A percentile compares a stretch with the other conserved stretches of the same genome.
phyloP scores from a whole-genome alignment of 2,329 filamentous ascomycete genomes.

The Fusarium sambucinum region DNA sequence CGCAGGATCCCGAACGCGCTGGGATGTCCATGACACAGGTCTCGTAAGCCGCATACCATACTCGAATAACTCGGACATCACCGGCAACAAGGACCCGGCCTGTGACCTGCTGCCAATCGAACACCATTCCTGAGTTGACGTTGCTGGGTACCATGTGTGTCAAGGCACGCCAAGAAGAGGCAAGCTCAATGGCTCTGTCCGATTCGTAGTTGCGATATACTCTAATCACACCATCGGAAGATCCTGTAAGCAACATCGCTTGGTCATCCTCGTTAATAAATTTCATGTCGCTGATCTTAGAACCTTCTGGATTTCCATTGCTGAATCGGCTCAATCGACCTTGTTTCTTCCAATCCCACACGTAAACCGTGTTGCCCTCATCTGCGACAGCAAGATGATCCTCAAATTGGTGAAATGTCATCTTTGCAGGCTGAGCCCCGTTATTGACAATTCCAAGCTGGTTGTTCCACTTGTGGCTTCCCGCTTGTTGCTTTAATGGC shows the following conservation, averaged over 20 bases:
- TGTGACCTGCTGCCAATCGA: constrained; percentile 99
- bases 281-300: constrained; percentile 91
- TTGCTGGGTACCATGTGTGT: constrained; percentile 95
- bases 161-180: constrained; percentile 90
- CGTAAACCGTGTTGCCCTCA: constrained; percentile 87
- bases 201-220: constrained; percentile 94
- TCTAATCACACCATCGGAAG: constrained; percentile 93
- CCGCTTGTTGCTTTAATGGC: constrained; percentile 89
- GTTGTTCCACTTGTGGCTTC: constrained; percentile 87
- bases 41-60: constrained; percentile 96
- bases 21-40: constrained; percentile 94
- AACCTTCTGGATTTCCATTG: constrained; percentile 92
- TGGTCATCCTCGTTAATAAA: constrained; percentile 99
- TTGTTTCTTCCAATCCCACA: constrained; percentile 93
- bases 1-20: constrained; percentile 92
- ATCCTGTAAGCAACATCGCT: constrained; percentile 92
- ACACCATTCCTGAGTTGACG: constrained; percentile 93
- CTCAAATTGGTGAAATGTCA: constrained; percentile 98
- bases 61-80: constrained; percentile 92
- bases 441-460: constrained; percentile 88
- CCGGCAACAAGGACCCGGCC: constrained; percentile 95
- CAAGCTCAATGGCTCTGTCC: constrained; percentile 80
- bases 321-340: constrained; percentile 85
- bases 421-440: constrained; percentile 86
- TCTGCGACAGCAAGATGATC: constrained; percentile 95